Conservation (phyloP, 495 filamentous ascomycete genomes). For the Lophium mytilinum region DNA sequence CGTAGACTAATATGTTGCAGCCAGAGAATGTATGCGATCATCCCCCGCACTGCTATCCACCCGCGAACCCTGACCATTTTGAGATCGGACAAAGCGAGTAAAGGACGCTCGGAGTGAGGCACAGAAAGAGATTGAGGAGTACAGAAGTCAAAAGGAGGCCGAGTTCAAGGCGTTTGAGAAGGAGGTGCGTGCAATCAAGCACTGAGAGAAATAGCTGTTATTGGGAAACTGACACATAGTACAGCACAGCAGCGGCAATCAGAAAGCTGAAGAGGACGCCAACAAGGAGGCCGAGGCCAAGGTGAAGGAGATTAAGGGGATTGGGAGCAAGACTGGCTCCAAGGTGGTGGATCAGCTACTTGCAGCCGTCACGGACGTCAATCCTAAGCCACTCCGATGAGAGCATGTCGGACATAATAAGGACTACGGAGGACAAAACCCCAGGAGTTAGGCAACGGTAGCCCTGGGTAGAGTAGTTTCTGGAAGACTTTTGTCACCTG, state of each 20-base stretch:
- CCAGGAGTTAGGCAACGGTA: no score
- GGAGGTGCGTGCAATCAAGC: slow-evolving; percentile 52
- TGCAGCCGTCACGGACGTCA: slow-evolving; percentile 67
- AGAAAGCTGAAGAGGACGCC: slow-evolving; percentile 78
- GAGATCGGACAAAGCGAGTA: slow-evolving; percentile 94
- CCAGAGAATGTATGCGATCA: slow-evolving; percentile 61
- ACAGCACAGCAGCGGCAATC: slow-evolving; percentile 80
- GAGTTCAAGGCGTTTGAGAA: slow-evolving; percentile 94
- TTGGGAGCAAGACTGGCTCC: slow-evolving; percentile 67
- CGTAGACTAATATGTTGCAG: slow-evolving; percentile 31
- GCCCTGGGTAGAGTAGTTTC: no score
- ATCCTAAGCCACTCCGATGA: slow-evolving; percentile 44
- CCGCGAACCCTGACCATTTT: neutral
- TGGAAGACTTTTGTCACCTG: no score
- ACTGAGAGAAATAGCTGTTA: neutral
- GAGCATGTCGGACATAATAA: neutral
- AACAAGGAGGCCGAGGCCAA: slow-evolving; percentile 71
- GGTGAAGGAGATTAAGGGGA: slow-evolving; percentile 70
- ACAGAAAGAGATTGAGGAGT: slow-evolving; percentile 96
- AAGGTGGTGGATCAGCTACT: slow-evolving; percentile 77
- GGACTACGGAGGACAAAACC: no score
- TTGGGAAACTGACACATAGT: neutral
- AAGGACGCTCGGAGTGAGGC: slow-evolving; percentile 91
- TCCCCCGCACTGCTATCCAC: neutral
- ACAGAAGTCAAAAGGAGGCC: slow-evolving; percentile 79